Base-by-base conservation (phyloP, 192 early-diverging fungal species). In the Diversispora eburnea region DNA sequence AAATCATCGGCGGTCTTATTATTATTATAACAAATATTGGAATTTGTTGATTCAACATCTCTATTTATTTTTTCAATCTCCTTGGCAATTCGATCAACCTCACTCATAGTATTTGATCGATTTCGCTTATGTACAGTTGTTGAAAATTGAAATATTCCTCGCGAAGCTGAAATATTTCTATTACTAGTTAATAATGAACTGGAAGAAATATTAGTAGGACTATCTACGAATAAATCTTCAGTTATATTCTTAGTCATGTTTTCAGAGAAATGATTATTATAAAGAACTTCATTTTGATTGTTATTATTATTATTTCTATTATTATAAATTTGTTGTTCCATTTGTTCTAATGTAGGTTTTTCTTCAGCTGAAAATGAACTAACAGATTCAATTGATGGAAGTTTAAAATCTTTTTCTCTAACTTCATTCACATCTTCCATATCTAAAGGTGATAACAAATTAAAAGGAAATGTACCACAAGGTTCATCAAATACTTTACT, bases 11-110 rank as follows among this genome's bases (percentile, higher is more conserved):
- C 4, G 4, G 5, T 70, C 17, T 49, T n/a, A 17, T 49, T 41
- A 41, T 13, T n/a, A 70, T 15, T 41, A 33, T 33, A 33, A n/a
- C n/a, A n/a, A 33, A 33, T 33, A 41, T 49, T 45, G 43, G 22
- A 15, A 39, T 45, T 4, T 66, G 64, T n/a, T 10, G 43, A 5
- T 9, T 66, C 22, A 5, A 25, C 5, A 8, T 45, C n/a, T 12
- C 20, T 15, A 66, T 66, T 66, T 13, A 66, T 49, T 8, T 49
- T 7, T 48, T 66, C 47, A 49, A 66, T 66, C 3, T 66, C 64
- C 47, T 66, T 66, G n/a, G 47, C 19, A 17, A 66, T 66, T 66
- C 8, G 64, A 66, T 66, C 64, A 19, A 66, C 47, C 19, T 45
- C 45, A 48, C 64, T 66, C 12, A 17, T 13, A 19, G 19, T 48